Conservation (phyloP, 805 yeast species). For the Ogataea angusta region DNA sequence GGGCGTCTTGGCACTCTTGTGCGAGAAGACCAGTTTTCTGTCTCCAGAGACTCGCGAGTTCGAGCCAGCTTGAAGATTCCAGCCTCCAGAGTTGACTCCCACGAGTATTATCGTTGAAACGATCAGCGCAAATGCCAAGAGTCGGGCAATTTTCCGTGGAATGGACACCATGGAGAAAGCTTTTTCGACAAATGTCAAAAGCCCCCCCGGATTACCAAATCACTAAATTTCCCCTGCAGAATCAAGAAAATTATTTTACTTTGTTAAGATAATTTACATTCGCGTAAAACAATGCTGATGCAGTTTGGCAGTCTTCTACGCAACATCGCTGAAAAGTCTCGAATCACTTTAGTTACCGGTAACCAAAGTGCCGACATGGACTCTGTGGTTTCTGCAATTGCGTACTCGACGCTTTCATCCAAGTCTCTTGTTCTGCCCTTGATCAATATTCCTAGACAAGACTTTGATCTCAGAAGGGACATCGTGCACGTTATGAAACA, state of each 20-base stretch:
- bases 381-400: constrained; percentile 73
- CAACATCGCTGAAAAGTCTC: constrained; percentile 1
- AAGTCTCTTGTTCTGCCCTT: constrained; percentile 51
- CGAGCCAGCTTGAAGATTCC: neutral
- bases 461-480: constrained; percentile 69
- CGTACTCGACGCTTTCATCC: constrained; percentile 59
- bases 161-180: constrained; percentile 7
- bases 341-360: constrained; percentile 55
- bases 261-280: neutral
- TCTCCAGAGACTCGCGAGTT: neutral
- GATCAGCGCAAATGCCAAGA: constrained; percentile 9
- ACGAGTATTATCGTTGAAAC: constrained; percentile 7
- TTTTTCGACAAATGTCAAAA: constrained; percentile 3
- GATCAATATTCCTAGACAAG: constrained; percentile 66
- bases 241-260: neutral
- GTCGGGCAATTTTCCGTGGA: constrained; percentile 12
- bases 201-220: constrained; percentile 10
- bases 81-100: constrained; percentile 5
- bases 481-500: constrained; percentile 50
- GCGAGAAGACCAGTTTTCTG: constrained; percentile 1
- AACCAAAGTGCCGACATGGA: constrained; percentile 89
- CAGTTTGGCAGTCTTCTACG: neutral
- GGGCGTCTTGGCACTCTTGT: constrained; percentile 9
- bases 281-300: constrained; percentile 1
- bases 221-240: constrained; percentile 3